Conservation (phyloP, 805 yeast genomes). For the Candida ascalaphidarum region DNA sequence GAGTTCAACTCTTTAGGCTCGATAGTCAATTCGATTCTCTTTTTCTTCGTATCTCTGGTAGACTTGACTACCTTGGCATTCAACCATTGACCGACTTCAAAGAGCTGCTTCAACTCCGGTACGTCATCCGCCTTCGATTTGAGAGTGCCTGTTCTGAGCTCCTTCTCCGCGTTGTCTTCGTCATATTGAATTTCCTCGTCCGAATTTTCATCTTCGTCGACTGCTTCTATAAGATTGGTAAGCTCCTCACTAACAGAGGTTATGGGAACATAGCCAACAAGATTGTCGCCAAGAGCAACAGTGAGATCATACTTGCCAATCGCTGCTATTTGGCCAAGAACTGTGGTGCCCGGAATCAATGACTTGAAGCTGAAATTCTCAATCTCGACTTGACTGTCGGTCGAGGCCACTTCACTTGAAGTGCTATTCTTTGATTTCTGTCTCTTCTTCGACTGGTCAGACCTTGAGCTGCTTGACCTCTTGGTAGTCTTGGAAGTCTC, state of each 20-base stretch:
- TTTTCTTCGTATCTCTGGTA: conserved; percentile 29
- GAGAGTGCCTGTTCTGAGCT: conserved; percentile 11
- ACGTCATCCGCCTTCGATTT: conserved; percentile 24
- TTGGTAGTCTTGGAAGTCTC: conserved; percentile 37
- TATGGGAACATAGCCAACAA: conserved; percentile 71
- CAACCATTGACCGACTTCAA: conserved; percentile 76
- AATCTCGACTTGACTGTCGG: conserved; percentile 34
- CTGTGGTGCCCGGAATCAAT: conserved; percentile 60
- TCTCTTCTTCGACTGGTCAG: conserved; percentile 15
- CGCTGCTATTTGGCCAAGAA: conserved; percentile 67
- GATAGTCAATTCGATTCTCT: conserved; percentile 60
- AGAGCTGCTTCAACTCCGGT: conserved; percentile 48
- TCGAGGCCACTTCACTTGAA: conserved; percentile 10
- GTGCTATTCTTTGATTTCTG: conserved; percentile 9
- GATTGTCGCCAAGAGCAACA: conserved; percentile 70
- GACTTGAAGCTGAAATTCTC: conserved; percentile 57
- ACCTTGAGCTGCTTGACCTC: conserved; percentile 17
- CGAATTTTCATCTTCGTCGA: conserved; percentile 33
- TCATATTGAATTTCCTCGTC: conserved; percentile 17
- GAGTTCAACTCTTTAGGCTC: conserved; percentile 71
- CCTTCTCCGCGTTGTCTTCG: no score
- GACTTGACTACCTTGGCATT: conserved; percentile 63
- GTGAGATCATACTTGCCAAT: conserved; percentile 58
- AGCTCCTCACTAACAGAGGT: conserved; percentile 63
- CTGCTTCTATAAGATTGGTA: conserved; percentile 46